phyloP scores from a whole-genome alignment of 2,329 filamentous ascomycete species.

The Penicillium glabrum region DNA sequence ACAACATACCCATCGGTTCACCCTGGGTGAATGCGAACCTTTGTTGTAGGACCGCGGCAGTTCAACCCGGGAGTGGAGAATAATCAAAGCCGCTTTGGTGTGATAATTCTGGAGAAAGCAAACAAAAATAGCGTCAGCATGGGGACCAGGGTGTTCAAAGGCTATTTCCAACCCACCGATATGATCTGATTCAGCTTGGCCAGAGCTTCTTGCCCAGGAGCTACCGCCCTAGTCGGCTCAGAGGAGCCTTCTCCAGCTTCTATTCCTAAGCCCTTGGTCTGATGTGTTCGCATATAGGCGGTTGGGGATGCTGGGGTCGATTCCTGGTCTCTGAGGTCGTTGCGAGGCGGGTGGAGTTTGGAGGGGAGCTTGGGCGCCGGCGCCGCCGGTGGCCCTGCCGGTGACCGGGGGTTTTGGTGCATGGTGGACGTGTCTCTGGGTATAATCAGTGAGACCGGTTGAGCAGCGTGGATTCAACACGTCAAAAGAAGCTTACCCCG shows the following conservation, averaged over 20 bases:
- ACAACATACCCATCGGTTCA: slow-evolving; percentile 80
- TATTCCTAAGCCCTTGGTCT: slow-evolving; percentile 52
- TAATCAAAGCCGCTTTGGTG: slow-evolving; percentile 79
- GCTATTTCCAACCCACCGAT: slow-evolving; percentile 60
- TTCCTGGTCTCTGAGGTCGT: slow-evolving; percentile 70
- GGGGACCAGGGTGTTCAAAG: neutral
- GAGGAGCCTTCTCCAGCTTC: slow-evolving; percentile 48
- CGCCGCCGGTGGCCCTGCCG: slow-evolving; percentile 63
- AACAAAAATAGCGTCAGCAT: slow-evolving; percentile 14
- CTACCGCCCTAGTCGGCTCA: slow-evolving; percentile 42
- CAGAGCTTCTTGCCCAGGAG: slow-evolving; percentile 65
- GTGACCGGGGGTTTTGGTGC: slow-evolving; percentile 86
- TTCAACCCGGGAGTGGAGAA: slow-evolving; percentile 77
- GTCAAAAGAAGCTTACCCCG: slow-evolving; percentile 15
- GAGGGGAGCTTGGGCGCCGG: slow-evolving; percentile 73
- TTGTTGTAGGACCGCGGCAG: slow-evolving; percentile 60
- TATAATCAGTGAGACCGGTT: neutral
- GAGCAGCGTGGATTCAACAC: neutral
- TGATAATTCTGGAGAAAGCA: slow-evolving; percentile 74
- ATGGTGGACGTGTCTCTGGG: slow-evolving; percentile 50
- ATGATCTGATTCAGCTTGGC: slow-evolving; percentile 91
- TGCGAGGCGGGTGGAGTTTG: slow-evolving; percentile 70
- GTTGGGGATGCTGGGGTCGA: slow-evolving; percentile 55
- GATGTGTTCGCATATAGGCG: slow-evolving; percentile 51
- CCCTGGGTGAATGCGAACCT: slow-evolving; percentile 60